A percentile compares a stretch with the other conserved stretches of the same genome.
These are phyloP conservation scores for Pythium grandisporangium DNA, from an alignment of 352 stramenopile species.

Conservation along the genomic window DNA sequence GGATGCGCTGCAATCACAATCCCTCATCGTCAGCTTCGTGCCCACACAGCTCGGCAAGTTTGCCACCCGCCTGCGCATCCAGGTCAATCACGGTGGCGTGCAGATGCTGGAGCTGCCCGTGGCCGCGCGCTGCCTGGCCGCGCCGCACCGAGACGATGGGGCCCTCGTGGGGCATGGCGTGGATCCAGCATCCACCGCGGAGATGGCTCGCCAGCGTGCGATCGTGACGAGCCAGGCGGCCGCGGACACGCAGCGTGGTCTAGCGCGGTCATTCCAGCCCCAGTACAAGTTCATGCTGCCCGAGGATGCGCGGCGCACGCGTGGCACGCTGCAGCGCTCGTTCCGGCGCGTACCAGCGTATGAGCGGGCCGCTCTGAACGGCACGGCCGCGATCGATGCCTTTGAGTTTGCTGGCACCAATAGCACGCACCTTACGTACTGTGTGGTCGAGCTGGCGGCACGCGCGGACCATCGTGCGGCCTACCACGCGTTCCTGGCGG, in stretches of 20 bases:
- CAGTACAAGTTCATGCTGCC: constrained; percentile 87
- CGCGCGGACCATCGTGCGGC: constrained; percentile 50
- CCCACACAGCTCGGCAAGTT: constrained; percentile 84
- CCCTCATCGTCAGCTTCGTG: constrained; percentile 83
- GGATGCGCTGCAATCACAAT: constrained; percentile 83
- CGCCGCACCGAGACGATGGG: constrained; percentile 24
- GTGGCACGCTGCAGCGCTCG: constrained; percentile 28
- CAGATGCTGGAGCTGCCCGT: constrained; percentile 52
- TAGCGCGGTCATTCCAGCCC: constrained; percentile 79
- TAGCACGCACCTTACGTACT: constrained; percentile 81
- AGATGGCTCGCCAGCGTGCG: too few species aligned
- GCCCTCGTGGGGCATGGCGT: constrained; percentile 41
- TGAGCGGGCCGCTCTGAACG: constrained; percentile 49
- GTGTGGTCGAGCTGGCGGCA: constrained; percentile 68
- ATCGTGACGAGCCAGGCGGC: too few species aligned
- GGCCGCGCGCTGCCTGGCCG: constrained; percentile 39
- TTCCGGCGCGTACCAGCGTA: constrained; percentile 62
- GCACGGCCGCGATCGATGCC: constrained; percentile 64
- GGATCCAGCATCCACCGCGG: too few species aligned
- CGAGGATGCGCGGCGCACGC: constrained; percentile 57
- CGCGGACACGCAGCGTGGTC: too few species aligned
- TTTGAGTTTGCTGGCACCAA: constrained; percentile 81
- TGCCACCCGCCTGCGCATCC: constrained; percentile 24
- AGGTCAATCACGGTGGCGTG: constrained; percentile 38
- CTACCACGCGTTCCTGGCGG: constrained; percentile 64